These are phyloP conservation scores for Auricularia heimuer DNA, from an alignment of 768 basidiomycete genomes.

Conservation along the genomic window DNA sequence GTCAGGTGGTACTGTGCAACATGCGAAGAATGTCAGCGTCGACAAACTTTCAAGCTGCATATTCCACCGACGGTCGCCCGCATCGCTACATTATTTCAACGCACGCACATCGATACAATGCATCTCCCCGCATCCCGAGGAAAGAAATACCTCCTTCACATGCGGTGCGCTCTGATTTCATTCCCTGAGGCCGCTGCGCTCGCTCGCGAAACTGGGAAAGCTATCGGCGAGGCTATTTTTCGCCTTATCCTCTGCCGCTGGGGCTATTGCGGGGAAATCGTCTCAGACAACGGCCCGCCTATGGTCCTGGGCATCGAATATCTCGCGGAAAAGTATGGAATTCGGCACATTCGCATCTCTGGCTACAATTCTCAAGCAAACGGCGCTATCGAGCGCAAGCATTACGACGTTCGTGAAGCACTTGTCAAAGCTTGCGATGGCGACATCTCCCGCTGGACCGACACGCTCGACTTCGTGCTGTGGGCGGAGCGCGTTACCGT, in stretches of 20 bases:
- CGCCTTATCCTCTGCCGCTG: not conserved
- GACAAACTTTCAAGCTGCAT: constrained; percentile 11
- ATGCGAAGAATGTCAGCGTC: constrained; percentile 24
- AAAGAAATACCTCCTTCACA: constrained; percentile 23
- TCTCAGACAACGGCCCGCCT: constrained; percentile 6
- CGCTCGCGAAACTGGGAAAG: not conserved
- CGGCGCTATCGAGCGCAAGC: constrained; percentile 5
- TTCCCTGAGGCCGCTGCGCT: not conserved
- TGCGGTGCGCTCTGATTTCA: not conserved
- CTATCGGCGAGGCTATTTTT: not conserved
- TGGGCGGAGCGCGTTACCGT: constrained; percentile 12
- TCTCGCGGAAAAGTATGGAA: constrained; percentile 3
- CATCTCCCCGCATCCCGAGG: constrained; percentile 16
- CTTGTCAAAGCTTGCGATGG: constrained; percentile 5
- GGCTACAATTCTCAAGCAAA: constrained; percentile 10
- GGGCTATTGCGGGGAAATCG: not conserved
- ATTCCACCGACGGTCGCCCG: constrained; percentile 16
- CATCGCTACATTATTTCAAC: constrained; percentile 17
- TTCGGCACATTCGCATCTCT: constrained; percentile 5
- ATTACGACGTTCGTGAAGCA: constrained; percentile 4
- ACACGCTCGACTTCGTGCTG: not conserved
- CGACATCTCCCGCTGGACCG: not conserved
- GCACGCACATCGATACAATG: constrained; percentile 8
- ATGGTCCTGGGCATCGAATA: constrained; percentile 4
- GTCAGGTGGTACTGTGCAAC: constrained; percentile 24